Base-by-base conservation (phyloP, 208 protist species). In the Endotrypanum monterogeii region DNA sequence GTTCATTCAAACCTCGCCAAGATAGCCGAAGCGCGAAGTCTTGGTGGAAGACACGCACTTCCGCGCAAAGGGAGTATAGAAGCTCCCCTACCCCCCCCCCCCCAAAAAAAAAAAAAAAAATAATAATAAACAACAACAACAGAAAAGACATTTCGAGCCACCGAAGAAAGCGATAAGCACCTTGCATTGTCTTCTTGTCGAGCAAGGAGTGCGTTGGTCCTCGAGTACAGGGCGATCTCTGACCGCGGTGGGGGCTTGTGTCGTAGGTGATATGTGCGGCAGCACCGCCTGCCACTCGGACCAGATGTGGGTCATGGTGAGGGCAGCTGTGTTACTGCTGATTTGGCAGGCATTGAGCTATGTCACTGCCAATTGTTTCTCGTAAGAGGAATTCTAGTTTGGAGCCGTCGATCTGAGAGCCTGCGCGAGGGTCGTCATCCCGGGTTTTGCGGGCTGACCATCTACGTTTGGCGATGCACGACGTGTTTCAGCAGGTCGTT, bases 41-140 rank as follows among this genome's bases (percentile, higher is more conserved):
- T 60, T 82, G 56, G 75, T 35, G 82, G 82, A 3, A 68, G 74
- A 39, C 82, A 78, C 70, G 48, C 32, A 6, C 72, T 88, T 12
- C 83, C 83, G 57, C 75, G 65, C 4, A 41, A 16, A 18, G 48
- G 41, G 1, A 67, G 25, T 70, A 82, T 85, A 52, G 37, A 54
- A n/a, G n/a, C n/a, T n/a, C n/a, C n/a, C n/a, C n/a, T n/a, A n/a
- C n/a, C n/a, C n/a, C n/a, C n/a, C n/a, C n/a, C n/a, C n/a, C n/a
- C n/a, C n/a, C n/a, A n/a, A n/a, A n/a, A n/a, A n/a, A n/a, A n/a
- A n/a, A n/a, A n/a, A n/a, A n/a, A n/a, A n/a, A n/a, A n/a, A n/a
- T n/a, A n/a, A n/a, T n/a, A n/a, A n/a, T n/a, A n/a, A n/a, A n/a
- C n/a, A n/a, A n/a, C n/a, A 41, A 60, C 69, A 46, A 30, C 16